Conservation (phyloP, 1,284 basidiomycete genomes). For the Tranzscheliella williamsii region DNA sequence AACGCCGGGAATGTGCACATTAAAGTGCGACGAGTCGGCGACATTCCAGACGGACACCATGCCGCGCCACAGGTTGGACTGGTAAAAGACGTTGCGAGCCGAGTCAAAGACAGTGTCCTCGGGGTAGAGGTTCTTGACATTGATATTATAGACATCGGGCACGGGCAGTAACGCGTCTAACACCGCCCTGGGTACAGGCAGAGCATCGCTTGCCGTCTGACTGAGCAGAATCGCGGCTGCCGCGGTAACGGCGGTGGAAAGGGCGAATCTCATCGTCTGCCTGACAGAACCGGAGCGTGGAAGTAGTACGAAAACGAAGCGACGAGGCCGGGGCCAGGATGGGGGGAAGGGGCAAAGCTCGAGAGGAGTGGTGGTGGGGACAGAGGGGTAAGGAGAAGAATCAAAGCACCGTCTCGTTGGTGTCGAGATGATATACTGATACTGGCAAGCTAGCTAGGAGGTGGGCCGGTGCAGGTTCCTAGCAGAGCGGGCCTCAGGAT, state of each 20-base stretch:
- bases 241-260: not conserved
- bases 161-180: not conserved
- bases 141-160: conserved; percentile 43
- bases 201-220: too few species aligned
- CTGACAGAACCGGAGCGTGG: too few species aligned
- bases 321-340: not conserved
- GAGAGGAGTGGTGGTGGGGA: too few species aligned
- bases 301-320: not conserved
- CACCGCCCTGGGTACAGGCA: not conserved
- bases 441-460: too few species aligned
- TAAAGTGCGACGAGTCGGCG: conserved; percentile 33
- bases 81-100: conserved; percentile 48
- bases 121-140: conserved; percentile 50
- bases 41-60: conserved; percentile 40
- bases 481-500: too few species aligned
- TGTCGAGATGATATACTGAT: too few species aligned
- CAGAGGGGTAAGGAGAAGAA: too few species aligned
- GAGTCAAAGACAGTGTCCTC: conserved; percentile 53
- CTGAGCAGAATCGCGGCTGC: not conserved
- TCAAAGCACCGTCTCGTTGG: too few species aligned
- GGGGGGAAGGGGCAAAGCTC: too few species aligned
- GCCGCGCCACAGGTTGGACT: conserved; percentile 57
- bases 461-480: too few species aligned
- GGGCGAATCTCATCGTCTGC: not conserved
- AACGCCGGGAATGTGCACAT: conserved; percentile 47